Evolutionary conservation across 208 protist species (phyloP), one percentile per base, ranked within the genome.

Genomic region (Histomonas meleagridis): DNA sequence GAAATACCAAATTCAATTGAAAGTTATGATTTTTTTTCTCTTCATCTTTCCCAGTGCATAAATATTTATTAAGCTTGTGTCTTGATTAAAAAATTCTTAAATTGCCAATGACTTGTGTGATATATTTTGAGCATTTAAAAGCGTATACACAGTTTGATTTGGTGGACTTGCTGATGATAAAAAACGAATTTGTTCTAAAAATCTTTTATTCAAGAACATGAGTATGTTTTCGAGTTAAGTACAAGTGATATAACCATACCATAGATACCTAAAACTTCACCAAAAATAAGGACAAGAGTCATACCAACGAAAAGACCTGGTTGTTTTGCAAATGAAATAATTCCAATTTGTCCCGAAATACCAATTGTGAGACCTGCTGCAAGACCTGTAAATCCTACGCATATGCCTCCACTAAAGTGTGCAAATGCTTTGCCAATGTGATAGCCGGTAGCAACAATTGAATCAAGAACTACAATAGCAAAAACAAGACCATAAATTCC

Each of bases 211-310:
- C n/a, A n/a, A n/a, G n/a, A n/a, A 9, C 18, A 32, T 4, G 12
- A 18, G n/a, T 18, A 26, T 12, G 1, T n/a, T 4, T 81, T 81
- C n/a, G 26, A 51, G 40, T 81, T 81, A 32, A 81, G 26, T n/a
- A 81, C 70, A 81, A 81, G 70, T 10, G 70, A 81, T 9, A 81
- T 81, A 81, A 81, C 70, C 70, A 81, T 81, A 51, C 70, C 70
- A 23, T 81, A 81, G n/a, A 81, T 81, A 43, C 70, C 70, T 5
- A 81, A 43, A 51, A 81, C 70, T 81, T 81, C 70, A 51, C 70
- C 70, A 43, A 81, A 81, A 51, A 81, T 81, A 35, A 81, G 70
- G n/a, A 81, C 70, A 51, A 81, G 70, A 1, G 70, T 81, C n/a
- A 81, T 32, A 81, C 70, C 70, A 28, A 81, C 40, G 70, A 81